Evolutionary conservation across 2,329 filamentous ascomycete genomes (phyloP).

Genomic region (Drechslerella coelobrocha): DNA sequence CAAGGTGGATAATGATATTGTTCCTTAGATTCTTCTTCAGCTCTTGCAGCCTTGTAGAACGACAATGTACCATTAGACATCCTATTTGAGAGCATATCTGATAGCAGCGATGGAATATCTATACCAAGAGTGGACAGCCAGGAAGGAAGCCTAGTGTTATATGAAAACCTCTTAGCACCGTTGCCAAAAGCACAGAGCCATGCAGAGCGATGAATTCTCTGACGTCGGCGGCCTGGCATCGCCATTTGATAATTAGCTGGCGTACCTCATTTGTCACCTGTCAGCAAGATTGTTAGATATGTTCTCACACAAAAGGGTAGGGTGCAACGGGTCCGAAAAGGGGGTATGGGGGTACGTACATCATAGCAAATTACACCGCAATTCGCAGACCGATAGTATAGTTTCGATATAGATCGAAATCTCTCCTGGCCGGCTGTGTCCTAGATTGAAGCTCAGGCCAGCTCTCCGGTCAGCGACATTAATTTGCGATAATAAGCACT

Average conservation of each 20-base stretch:
- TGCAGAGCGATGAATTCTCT: neutral
- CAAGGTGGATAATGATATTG: conserved; percentile 56
- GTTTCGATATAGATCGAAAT: conserved; percentile 89
- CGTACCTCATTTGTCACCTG: conserved; percentile 49
- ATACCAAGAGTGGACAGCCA: conserved; percentile 55
- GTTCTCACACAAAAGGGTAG: neutral
- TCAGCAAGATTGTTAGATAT: conserved; percentile 2
- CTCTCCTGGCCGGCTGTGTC: conserved; percentile 81
- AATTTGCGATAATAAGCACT: too few relatives aligned
- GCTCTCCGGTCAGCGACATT: neutral
- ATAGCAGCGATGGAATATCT: conserved; percentile 6
- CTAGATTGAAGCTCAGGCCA: conserved; percentile 24
- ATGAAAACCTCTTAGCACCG: neutral
- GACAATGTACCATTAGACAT: conserved; percentile 26
- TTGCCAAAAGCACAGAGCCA: neutral
- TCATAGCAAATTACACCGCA: conserved; percentile 55
- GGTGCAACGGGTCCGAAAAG: neutral
- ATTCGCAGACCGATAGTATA: conserved; percentile 79
- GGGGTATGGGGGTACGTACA: conserved; percentile 51
- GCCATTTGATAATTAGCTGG: neutral
- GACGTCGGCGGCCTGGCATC: neutral
- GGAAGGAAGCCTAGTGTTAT: conserved; percentile 51
- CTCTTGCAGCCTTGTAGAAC: conserved; percentile 53
- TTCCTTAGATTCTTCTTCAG: conserved; percentile 55
- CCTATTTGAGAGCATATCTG: neutral